Percentiles rank a stretch among this genome's conserved stretches.
These are phyloP conservation scores for Hypoxylon fuscum DNA, from an alignment of 495 filamentous ascomycete species.

Conservation along the genomic window DNA sequence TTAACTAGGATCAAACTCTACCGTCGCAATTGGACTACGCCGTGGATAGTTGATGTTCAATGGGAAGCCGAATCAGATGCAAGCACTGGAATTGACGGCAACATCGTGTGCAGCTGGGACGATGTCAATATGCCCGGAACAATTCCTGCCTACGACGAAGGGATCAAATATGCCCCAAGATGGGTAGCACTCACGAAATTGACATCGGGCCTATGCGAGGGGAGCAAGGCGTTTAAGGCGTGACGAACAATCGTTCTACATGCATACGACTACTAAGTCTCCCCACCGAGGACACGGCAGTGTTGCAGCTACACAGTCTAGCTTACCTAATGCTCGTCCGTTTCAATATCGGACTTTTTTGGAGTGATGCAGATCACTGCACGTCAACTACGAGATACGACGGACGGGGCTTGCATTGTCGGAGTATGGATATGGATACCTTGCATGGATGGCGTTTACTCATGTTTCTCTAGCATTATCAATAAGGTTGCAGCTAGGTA, in stretches of 20 bases:
- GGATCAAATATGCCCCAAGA: conserved; percentile 72
- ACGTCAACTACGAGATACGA: conserved; percentile 1
- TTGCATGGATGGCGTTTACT: conserved; percentile 40
- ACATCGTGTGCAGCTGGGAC: conserved; percentile 85
- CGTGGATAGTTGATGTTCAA: conserved; percentile 79
- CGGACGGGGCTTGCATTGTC: conserved; percentile 7
- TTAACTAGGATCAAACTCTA: conserved; percentile 65
- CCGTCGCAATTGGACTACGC: conserved; percentile 76
- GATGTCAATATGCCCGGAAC: conserved; percentile 75
- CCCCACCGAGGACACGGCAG: neutral
- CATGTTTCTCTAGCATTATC: conserved; percentile 18
- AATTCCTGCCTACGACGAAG: conserved; percentile 90
- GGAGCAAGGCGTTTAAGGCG: conserved; percentile 54
- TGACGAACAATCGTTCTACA: conserved; percentile 7
- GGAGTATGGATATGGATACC: conserved; percentile 37
- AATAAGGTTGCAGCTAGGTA: conserved; percentile 33
- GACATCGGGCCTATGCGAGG: conserved; percentile 84
- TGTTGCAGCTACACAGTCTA: neutral
- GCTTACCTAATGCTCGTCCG: conserved; percentile 2
- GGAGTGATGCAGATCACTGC: conserved; percentile 5
- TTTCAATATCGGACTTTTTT: neutral
- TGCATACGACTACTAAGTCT: conserved; percentile 3
- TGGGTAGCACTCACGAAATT: conserved; percentile 83
- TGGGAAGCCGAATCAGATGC: conserved; percentile 59
- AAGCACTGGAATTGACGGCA: conserved; percentile 65